Base-by-base conservation (phyloP, 2,329 filamentous ascomycete genomes). In the Fusarium coffeatum region DNA sequence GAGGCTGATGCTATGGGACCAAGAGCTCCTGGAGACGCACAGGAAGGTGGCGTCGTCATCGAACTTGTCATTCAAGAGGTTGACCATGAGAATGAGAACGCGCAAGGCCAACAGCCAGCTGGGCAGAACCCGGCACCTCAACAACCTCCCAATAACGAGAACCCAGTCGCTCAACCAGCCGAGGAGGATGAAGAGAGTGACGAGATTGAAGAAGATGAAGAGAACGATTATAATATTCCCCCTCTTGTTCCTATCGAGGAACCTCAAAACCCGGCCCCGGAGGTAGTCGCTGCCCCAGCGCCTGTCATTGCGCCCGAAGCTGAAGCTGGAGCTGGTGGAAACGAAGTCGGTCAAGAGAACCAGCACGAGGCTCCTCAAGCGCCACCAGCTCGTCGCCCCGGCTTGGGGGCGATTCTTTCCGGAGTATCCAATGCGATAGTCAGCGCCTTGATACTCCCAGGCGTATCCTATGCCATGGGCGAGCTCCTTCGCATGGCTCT, bases 381-480 rank as follows among this genome's bases (percentile, higher is more conserved):
- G 8, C 77, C 79, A 6, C 79, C 80, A 1, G 78, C 77, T 18
- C 74, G 75, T 12, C 73, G 78, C 6, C 75, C 76, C 23, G 76
- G 79, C 25, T 60, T 82, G 25, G 79, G 79, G 43, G 75, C 73
- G 16, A 77, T 82, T 18, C 72, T 86, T 3, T 79, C 80, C 2
- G 80, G 80, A 46, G 73, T 86, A 8, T 81, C 85, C 32, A 85
- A 86, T 74, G 82, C 83, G 41, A 78, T 88, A 10, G 83, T 86
- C 30, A 83, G 84, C 16, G 83, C 86, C 2, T 81, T 99, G 4
- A 84, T 97, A 15, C 93, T 97, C 75, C 96, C 96, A 0, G 89
- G 89, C 13, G 89, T 98, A 46, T 94, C 93, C 0, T 92, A 90
- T 30, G 86, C 88, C 16, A 89, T 93, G 80, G 96, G 96, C 46